These are phyloP conservation scores for Stramenopiles sp. DNA, from an alignment of 352 stramenopile genomes.

Conservation along the genomic window DNA sequence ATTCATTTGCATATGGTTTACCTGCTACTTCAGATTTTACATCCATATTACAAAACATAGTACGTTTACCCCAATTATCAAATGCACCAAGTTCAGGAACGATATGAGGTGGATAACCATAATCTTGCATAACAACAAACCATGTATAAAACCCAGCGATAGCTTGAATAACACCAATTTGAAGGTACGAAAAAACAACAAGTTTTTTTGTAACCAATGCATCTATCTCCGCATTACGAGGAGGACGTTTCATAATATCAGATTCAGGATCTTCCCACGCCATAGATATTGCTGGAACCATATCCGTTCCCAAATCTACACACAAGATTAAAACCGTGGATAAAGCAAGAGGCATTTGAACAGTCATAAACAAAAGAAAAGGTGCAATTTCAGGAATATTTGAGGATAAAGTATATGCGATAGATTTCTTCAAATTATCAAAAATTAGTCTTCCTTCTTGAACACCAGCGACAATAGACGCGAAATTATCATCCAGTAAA, in stretches of 20 bases:
- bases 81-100: constrained; percentile 33
- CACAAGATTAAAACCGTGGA: constrained; percentile 52
- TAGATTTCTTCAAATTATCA: constrained; percentile 75
- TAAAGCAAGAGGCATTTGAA: constrained; percentile 39
- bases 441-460: constrained; percentile 73
- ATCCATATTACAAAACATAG: constrained; percentile 29
- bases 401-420: constrained; percentile 50
- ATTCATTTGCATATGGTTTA: too few species aligned
- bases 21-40: too few species aligned
- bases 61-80: constrained; percentile 39
- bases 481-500: constrained; percentile 88
- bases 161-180: constrained; percentile 45
- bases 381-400: constrained; percentile 76
- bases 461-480: constrained; percentile 66
- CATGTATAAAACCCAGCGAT: constrained; percentile 42
- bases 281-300: constrained; percentile 54
- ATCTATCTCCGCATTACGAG: constrained; percentile 33
- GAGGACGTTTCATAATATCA: constrained; percentile 38
- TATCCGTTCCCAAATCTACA: constrained; percentile 55
- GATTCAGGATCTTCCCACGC: constrained; percentile 43
- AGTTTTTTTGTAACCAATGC: constrained; percentile 46
- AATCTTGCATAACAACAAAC: constrained; percentile 43
- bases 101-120: constrained; percentile 32
- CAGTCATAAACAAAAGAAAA: constrained; percentile 75
- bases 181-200: constrained; percentile 39